These are phyloP conservation scores for Aegilops bicornis DNA, from an alignment of 176 grass and related monocot species.

Conservation along the genomic window DNA sequence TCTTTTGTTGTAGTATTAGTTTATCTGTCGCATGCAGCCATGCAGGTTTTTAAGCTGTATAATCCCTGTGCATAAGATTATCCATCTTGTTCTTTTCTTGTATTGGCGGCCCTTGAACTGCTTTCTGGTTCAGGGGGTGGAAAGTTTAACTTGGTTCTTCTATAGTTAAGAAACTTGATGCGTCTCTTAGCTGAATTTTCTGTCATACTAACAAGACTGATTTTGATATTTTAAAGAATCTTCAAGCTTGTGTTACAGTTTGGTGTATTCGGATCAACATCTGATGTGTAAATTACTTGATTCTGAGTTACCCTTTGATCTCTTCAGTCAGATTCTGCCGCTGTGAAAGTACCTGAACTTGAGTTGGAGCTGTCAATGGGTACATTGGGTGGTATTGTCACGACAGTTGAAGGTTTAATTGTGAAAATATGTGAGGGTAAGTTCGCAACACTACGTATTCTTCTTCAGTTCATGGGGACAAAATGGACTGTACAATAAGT, in stretches of 20 bases:
- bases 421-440: conserved; percentile 86
- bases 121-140: neutral
- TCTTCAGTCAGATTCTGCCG: conserved; percentile 75
- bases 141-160: neutral
- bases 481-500: neutral
- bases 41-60: too few relatives aligned
- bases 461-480: neutral
- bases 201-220: neutral
- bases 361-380: conserved; percentile 83
- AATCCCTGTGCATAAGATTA: neutral
- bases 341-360: conserved; percentile 85
- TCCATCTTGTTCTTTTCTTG: neutral
- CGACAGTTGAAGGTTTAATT: conserved; percentile 95
- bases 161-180: neutral
- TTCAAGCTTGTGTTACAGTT: neutral
- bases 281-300: neutral
- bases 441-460: neutral
- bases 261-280: conserved; percentile 6
- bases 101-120: neutral
- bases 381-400: conserved; percentile 91
- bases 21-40: too few relatives aligned
- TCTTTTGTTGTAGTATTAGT: neutral
- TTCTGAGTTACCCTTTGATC: neutral
- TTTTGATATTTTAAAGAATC: neutral
- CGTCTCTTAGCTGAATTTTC: neutral